Percentiles rank a stretch among this genome's conserved stretches.
These are phyloP conservation scores for Fusarium mangiferae DNA, from an alignment of 2,329 filamentous ascomycete species.

Conservation along the genomic window DNA sequence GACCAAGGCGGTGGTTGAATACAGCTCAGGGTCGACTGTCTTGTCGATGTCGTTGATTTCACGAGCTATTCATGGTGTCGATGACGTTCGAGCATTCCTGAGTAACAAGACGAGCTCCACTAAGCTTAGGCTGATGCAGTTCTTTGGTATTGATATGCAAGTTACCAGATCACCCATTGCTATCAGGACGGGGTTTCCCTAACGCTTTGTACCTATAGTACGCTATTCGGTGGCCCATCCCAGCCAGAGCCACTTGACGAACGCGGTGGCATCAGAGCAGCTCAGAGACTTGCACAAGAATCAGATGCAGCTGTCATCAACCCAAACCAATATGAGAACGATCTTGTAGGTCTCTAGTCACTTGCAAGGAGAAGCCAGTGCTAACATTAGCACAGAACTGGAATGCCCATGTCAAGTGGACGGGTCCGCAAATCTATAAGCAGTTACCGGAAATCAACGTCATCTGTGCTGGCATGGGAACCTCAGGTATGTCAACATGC, in stretches of 20 bases:
- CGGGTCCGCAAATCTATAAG: conserved; percentile 65
- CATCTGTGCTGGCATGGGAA: conserved; percentile 67
- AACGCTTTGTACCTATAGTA: conserved; percentile 29
- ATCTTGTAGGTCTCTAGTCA: conserved; percentile 44
- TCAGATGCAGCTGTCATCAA: conserved; percentile 61
- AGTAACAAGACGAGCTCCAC: conserved; percentile 67
- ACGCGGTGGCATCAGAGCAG: conserved; percentile 63
- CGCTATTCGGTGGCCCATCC: conserved; percentile 67
- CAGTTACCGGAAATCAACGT: conserved; percentile 67
- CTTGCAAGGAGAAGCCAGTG: rapidly evolving
- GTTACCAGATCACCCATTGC: not conserved
- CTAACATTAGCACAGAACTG: conserved; percentile 54
- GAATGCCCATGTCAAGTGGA: conserved; percentile 67
- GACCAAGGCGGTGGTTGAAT: conserved; percentile 66
- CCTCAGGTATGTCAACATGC: conserved; percentile 55
- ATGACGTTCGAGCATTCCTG: conserved; percentile 64
- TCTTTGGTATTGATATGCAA: conserved; percentile 67
- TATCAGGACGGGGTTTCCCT: not conserved
- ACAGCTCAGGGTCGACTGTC: conserved; percentile 71
- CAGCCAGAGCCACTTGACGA: conserved; percentile 65
- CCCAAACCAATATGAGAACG: conserved; percentile 67
- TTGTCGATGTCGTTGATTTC: conserved; percentile 68
- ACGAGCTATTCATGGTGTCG: conserved; percentile 60
- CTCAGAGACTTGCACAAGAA: conserved; percentile 54
- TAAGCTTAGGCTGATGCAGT: conserved; percentile 66